These are phyloP conservation scores for Arachis hypogaea DNA, from an alignment of 306 rosid genomes.

Conservation along the genomic window DNA sequence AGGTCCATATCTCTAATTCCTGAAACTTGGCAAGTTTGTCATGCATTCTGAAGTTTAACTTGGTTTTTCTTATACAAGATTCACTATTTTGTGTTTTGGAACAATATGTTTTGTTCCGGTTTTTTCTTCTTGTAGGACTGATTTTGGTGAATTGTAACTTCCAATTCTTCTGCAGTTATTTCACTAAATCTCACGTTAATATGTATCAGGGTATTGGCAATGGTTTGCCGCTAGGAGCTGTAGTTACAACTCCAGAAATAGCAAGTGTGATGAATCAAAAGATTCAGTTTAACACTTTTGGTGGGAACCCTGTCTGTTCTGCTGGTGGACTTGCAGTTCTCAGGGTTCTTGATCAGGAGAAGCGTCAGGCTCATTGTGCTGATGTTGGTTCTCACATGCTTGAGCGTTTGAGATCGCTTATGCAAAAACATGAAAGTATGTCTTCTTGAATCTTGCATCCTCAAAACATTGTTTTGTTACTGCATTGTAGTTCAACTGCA, in stretches of 20 bases:
- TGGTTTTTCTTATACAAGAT: slow-evolving; percentile 3
- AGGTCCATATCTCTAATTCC: slow-evolving; percentile 54
- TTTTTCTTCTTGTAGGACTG: slow-evolving; percentile 16
- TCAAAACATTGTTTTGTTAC: not conserved
- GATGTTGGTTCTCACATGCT: slow-evolving; percentile 82
- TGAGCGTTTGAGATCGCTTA: slow-evolving; percentile 71
- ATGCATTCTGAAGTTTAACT: slow-evolving; percentile 31
- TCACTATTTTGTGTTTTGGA: not conserved
- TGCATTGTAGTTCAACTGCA: not conserved
- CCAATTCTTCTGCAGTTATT: slow-evolving; percentile 21
- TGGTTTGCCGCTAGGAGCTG: slow-evolving; percentile 91
- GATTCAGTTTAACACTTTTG: slow-evolving; percentile 80
- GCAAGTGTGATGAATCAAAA: slow-evolving; percentile 82
- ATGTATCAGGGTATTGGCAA: slow-evolving; percentile 86
- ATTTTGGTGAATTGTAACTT: slow-evolving; percentile 8
- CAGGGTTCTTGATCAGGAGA: slow-evolving; percentile 80
- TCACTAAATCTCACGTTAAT: slow-evolving; percentile 29
- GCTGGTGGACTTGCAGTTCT: slow-evolving; percentile 94
- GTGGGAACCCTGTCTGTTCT: slow-evolving; percentile 95
- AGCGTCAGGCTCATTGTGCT: slow-evolving; percentile 80
- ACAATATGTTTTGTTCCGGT: not conserved
- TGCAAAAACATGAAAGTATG: slow-evolving; percentile 73
- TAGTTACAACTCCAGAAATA: slow-evolving; percentile 90
- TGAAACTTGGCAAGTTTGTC: slow-evolving; percentile 5
- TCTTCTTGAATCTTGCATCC: slow-evolving; percentile 30